These are phyloP conservation scores for Aspergillus transmontanensis DNA, from an alignment of 2,329 filamentous ascomycete genomes.

Conservation along the genomic window DNA sequence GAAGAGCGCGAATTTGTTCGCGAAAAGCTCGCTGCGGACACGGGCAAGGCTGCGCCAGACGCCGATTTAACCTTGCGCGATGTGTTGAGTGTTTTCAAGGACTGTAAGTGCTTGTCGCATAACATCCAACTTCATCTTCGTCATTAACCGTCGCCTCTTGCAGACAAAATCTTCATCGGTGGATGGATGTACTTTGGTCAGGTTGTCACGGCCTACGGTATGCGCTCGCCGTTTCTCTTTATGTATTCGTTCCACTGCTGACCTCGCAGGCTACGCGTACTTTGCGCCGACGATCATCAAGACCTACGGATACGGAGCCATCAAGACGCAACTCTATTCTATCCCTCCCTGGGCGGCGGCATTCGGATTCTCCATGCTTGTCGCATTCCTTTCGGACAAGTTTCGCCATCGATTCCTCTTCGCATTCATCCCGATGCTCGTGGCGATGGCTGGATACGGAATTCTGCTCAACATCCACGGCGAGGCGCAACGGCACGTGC, in stretches of 20 bases:
- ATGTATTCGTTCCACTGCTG: slow-evolving; percentile 11
- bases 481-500: slow-evolving; percentile 56
- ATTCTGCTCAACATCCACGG: slow-evolving; percentile 74
- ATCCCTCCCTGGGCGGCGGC: slow-evolving; percentile 68
- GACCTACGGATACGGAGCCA: slow-evolving; percentile 64
- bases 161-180: slow-evolving; percentile 68
- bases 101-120: slow-evolving; percentile 49
- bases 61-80: slow-evolving; percentile 62
- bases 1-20: slow-evolving; percentile 50
- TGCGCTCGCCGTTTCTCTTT: slow-evolving; percentile 1
- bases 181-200: slow-evolving; percentile 82
- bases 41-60: slow-evolving; percentile 67
- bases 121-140: neutral
- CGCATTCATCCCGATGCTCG: slow-evolving; percentile 65
- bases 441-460: slow-evolving; percentile 73
- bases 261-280: slow-evolving; percentile 64
- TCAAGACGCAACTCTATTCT: slow-evolving; percentile 54
- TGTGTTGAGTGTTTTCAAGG: slow-evolving; percentile 66
- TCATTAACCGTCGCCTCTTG: too few relatives aligned
- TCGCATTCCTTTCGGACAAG: slow-evolving; percentile 73
- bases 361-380: slow-evolving; percentile 75
- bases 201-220: slow-evolving; percentile 72
- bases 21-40: slow-evolving; percentile 67
- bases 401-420: slow-evolving; percentile 75
- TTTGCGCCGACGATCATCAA: slow-evolving; percentile 73